Evolutionary conservation across 2,329 filamentous ascomycete genomes (phyloP).

Genomic region (Helicocarpus griseus): DNA sequence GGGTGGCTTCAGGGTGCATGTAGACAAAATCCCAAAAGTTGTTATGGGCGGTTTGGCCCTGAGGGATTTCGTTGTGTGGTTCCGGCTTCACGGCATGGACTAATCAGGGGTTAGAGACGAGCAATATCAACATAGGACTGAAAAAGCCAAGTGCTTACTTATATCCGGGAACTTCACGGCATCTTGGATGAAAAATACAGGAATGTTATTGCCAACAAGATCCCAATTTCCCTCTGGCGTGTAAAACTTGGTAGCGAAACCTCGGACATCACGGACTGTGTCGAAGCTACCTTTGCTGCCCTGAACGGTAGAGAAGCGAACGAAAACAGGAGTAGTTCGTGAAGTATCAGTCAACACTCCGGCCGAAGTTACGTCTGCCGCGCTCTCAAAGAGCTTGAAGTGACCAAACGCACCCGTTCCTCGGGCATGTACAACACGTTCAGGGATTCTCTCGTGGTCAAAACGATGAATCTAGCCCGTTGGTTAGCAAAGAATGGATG

Average conservation of each 20-base stretch:
- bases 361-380: constrained; percentile 53
- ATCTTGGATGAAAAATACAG: constrained; percentile 69
- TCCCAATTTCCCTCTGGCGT: constrained; percentile 72
- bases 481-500: neutral
- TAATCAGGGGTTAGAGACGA: constrained; percentile 8
- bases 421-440: constrained; percentile 58
- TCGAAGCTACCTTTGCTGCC: constrained; percentile 68
- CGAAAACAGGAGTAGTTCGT: constrained; percentile 54
- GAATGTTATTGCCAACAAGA: constrained; percentile 63
- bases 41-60: constrained; percentile 61
- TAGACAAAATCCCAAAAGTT: constrained; percentile 70
- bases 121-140: constrained; percentile 1
- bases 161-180: constrained; percentile 65
- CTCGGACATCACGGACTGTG: constrained; percentile 72
- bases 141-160: constrained; percentile 20
- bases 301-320: constrained; percentile 70
- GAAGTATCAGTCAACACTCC: constrained; percentile 59
- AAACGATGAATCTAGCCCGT: constrained; percentile 48
- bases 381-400: constrained; percentile 56
- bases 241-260: constrained; percentile 71
- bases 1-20: constrained; percentile 60
- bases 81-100: constrained; percentile 56
- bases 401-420: constrained; percentile 56
- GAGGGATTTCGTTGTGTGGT: constrained; percentile 60
- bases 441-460: constrained; percentile 63